Percentiles rank a stretch among this genome's conserved stretches.
Conservation (phyloP, 257 asterid genomes). For the Hygrophila difformis region DNA sequence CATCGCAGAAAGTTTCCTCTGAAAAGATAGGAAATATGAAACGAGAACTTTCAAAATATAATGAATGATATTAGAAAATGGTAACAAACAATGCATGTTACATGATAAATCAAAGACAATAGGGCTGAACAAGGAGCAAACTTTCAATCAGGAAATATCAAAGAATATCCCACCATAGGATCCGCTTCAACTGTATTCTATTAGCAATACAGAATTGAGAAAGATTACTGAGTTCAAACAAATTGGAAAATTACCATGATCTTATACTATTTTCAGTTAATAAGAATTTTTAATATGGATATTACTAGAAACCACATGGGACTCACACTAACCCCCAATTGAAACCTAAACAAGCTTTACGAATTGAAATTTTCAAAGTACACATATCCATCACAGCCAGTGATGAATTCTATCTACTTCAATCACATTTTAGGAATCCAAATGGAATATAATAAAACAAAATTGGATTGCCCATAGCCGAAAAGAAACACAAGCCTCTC, state of each 20-base stretch:
- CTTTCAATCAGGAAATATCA: background rate
- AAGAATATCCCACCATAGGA: background rate
- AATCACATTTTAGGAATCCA: too few species aligned
- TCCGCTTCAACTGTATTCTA: too few species aligned
- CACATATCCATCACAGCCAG: background rate
- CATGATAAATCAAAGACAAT: background rate
- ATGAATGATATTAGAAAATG: background rate
- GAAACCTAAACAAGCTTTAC: background rate
- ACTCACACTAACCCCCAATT: too few species aligned
- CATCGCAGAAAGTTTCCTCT: slow-evolving; percentile 81
- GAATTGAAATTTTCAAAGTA: slow-evolving; percentile 2
- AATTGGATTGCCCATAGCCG: too few species aligned
- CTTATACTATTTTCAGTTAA: too few species aligned
- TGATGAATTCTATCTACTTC: background rate
- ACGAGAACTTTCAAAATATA: background rate
- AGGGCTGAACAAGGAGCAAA: background rate
- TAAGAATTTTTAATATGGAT: background rate
- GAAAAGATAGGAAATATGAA: slow-evolving; percentile 13
- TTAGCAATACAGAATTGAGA: too few species aligned
- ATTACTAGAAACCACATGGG: background rate
- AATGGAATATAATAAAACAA: too few species aligned
- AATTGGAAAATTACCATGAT: background rate
- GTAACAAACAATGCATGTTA: background rate
- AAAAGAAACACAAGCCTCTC: too few species aligned
- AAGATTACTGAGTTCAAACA: too few species aligned